phyloP scores from a whole-genome alignment of 2,329 filamentous ascomycete species.

The Trichoderma simmonsii region DNA sequence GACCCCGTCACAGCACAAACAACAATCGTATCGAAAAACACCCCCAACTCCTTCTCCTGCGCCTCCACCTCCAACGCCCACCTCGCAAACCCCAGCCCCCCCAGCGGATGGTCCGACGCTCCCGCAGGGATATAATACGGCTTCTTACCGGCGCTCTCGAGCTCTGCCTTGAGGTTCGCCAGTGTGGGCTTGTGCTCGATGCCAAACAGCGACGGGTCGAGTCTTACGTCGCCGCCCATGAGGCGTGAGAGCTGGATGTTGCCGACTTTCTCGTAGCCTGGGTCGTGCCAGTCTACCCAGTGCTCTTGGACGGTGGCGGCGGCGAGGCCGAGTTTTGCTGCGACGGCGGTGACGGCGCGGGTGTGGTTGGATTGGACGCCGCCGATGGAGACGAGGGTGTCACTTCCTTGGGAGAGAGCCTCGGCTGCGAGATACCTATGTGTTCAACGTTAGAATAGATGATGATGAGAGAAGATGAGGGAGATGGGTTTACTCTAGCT shows the following conservation, averaged over 20 bases:
- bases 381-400: slow-evolving; percentile 64
- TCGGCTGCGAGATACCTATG: slow-evolving; percentile 61
- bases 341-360: slow-evolving; percentile 62
- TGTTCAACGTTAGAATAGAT: neutral
- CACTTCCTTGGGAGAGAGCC: slow-evolving; percentile 53
- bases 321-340: slow-evolving; percentile 55
- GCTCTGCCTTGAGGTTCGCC: slow-evolving; percentile 51
- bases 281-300: slow-evolving; percentile 63
- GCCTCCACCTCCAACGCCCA: slow-evolving; percentile 67
- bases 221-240: slow-evolving; percentile 62
- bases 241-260: slow-evolving; percentile 69
- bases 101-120: slow-evolving; percentile 66
- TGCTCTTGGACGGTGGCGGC: slow-evolving; percentile 58
- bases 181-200: slow-evolving; percentile 67
- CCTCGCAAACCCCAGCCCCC: slow-evolving; percentile 66
- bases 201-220: slow-evolving; percentile 60
- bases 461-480: neutral
- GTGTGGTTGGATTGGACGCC: slow-evolving; percentile 71
- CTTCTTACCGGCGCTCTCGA: slow-evolving; percentile 51
- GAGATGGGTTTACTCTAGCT: slow-evolving; percentile 52
- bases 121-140: slow-evolving; percentile 72
- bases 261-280: slow-evolving; percentile 61
- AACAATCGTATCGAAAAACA: slow-evolving; percentile 66
- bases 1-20: slow-evolving; percentile 70
- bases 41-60: slow-evolving; percentile 58